These are phyloP conservation scores for Entonaema liquescens DNA, from an alignment of 495 filamentous ascomycete genomes.

Conservation along the genomic window DNA sequence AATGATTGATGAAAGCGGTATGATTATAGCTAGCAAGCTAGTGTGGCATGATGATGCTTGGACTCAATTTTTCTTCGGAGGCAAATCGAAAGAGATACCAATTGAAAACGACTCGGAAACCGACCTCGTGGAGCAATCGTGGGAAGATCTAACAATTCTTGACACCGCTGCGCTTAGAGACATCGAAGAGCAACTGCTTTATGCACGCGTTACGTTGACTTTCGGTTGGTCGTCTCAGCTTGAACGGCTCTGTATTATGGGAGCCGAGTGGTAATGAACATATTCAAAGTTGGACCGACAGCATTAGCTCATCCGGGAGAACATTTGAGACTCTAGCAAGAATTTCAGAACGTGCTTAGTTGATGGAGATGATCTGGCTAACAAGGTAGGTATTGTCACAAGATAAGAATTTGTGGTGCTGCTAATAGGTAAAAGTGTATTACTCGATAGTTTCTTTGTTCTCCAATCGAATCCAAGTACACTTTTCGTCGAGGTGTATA, in stretches of 20 bases:
- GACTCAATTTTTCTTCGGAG: slow-evolving; percentile 60
- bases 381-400: not conserved
- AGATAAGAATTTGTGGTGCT: not conserved
- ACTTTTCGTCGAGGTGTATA: slow-evolving; percentile 4
- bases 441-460: not conserved
- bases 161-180: slow-evolving; percentile 50
- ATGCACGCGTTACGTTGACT: slow-evolving; percentile 60
- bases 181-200: slow-evolving; percentile 60
- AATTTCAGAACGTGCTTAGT: not conserved
- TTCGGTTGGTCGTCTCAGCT: slow-evolving; percentile 62
- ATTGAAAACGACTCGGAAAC: not conserved
- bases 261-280: slow-evolving; percentile 52
- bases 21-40: slow-evolving; percentile 57
- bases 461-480: not conserved
- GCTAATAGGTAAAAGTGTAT: not conserved
- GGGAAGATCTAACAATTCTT: slow-evolving; percentile 49
- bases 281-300: not conserved
- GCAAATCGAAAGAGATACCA: slow-evolving; percentile 6
- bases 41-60: slow-evolving; percentile 63
- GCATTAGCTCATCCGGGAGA: not conserved
- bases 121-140: slow-evolving; percentile 35
- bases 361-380: not conserved
- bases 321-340: not conserved
- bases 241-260: slow-evolving; percentile 58
- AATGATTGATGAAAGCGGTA: slow-evolving; percentile 65